These are phyloP conservation scores for Chondrus crispus DNA, from an alignment of 23 red algal species.

Conservation along the genomic window DNA sequence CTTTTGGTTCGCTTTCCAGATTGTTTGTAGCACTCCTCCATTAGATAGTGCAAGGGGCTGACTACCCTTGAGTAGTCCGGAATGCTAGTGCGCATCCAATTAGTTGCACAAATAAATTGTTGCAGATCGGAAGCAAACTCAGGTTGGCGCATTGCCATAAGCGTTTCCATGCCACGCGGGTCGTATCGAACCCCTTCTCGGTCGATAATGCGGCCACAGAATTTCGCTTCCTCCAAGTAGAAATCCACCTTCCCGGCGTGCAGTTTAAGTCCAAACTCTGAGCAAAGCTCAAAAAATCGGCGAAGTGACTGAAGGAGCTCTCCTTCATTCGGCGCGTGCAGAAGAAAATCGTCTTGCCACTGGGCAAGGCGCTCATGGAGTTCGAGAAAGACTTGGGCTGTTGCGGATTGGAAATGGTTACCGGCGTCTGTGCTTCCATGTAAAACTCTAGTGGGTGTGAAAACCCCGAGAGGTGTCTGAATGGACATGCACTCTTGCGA, in stretches of 20 bases:
- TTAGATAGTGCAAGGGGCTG: background rate
- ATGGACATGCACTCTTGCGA: slow-evolving; percentile 12
- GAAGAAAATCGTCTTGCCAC: background rate
- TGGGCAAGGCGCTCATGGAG: background rate
- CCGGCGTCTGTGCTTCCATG: background rate
- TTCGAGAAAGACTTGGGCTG: background rate
- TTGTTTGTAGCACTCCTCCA: background rate
- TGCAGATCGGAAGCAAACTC: background rate
- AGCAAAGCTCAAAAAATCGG: background rate
- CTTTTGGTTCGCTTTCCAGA: background rate
- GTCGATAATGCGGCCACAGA: background rate
- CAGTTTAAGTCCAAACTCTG: background rate
- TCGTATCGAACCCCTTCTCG: background rate
- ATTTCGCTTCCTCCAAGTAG: background rate
- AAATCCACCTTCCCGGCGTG: background rate
- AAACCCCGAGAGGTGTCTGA: background rate
- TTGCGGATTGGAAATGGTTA: background rate
- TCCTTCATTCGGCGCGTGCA: background rate
- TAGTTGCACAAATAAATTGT: background rate
- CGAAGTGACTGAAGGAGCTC: background rate
- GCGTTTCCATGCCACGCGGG: background rate
- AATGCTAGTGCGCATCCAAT: slow-evolving; percentile 5
- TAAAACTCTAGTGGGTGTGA: background rate
- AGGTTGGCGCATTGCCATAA: background rate
- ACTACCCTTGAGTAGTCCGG: background rate